phyloP scores from a whole-genome alignment of 495 filamentous ascomycete species.

The Gamarada debralockiae region DNA sequence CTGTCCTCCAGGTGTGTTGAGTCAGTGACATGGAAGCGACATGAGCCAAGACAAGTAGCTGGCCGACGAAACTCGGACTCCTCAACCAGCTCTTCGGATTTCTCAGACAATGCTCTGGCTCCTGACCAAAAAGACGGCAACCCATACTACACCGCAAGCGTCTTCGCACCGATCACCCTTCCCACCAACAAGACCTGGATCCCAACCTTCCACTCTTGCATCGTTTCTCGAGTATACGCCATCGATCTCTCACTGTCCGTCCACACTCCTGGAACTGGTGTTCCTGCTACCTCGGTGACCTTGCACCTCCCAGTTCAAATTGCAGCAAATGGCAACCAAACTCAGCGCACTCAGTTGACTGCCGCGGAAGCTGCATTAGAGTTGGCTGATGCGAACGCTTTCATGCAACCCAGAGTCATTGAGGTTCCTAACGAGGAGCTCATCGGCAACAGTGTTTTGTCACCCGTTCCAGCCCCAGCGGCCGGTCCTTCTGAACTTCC shows the following conservation, averaged over 20 bases:
- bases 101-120: slow-evolving; percentile 7
- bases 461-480: not conserved
- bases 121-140: slow-evolving; percentile 21
- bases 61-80: slow-evolving; percentile 49
- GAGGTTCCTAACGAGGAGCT: slow-evolving; percentile 24
- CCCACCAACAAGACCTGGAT: slow-evolving; percentile 64
- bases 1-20: slow-evolving; percentile 64
- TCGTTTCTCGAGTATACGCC: slow-evolving; percentile 73
- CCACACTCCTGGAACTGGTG: slow-evolving; percentile 51
- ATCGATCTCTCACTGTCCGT: slow-evolving; percentile 65
- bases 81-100: slow-evolving; percentile 17
- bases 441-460: slow-evolving; percentile 20
- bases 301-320: slow-evolving; percentile 79
- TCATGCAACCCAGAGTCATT: slow-evolving; percentile 42
- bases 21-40: slow-evolving; percentile 58
- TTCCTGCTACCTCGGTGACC: slow-evolving; percentile 50
- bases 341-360: slow-evolving; percentile 1
- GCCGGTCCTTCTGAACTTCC: slow-evolving; percentile 8
- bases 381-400: slow-evolving; percentile 38
- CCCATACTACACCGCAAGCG: slow-evolving; percentile 59
- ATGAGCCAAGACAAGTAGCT: slow-evolving; percentile 6
- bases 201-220: slow-evolving; percentile 87
- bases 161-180: slow-evolving; percentile 72
- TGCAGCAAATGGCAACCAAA: slow-evolving; percentile 33
- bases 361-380: slow-evolving; percentile 19